phyloP scores from a whole-genome alignment of 2,329 filamentous ascomycete genomes.

The Metarhizium rileyi region DNA sequence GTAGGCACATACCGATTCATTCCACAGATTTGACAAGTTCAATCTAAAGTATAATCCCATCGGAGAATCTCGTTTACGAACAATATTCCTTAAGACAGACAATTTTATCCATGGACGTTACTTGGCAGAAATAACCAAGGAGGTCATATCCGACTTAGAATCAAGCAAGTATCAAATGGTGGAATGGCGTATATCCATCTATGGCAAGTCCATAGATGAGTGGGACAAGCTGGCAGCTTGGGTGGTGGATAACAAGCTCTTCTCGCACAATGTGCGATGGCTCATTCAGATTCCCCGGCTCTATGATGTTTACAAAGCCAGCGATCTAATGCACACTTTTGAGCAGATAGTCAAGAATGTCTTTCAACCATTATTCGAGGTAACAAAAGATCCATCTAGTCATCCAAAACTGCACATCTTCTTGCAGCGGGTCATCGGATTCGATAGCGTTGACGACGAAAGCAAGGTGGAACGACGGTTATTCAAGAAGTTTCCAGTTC shows the following conservation, averaged over 20 bases:
- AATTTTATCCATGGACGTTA: constrained; percentile 96
- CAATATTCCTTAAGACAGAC: constrained; percentile 98
- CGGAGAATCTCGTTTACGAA: constrained; percentile 86
- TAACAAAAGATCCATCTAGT: constrained; percentile 74
- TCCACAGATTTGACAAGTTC: constrained; percentile 99
- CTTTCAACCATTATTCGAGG: constrained; percentile 90
- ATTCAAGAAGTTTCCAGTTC: constrained; percentile 92
- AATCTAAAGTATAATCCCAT: constrained; percentile 98
- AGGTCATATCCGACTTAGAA: constrained; percentile 93
- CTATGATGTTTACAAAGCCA: constrained; percentile 92
- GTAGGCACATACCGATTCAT: constrained; percentile 89
- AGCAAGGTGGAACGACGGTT: constrained; percentile 90
- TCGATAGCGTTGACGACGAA: constrained; percentile 96
- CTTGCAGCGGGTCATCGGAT: constrained; percentile 87
- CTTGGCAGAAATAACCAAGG: constrained; percentile 92
- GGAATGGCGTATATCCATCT: constrained; percentile 97
- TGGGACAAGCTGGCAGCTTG: constrained; percentile 97
- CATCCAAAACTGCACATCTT: constrained; percentile 94
- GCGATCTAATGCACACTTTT: constrained; percentile 75
- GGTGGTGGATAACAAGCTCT: constrained; percentile 97
- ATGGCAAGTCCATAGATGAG: constrained; percentile 82
- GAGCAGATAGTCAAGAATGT: constrained; percentile 86
- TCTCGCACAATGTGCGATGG: constrained; percentile 96
- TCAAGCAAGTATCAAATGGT: constrained; percentile 99
- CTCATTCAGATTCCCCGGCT: constrained; percentile 89